These are phyloP conservation scores for Gigaspora rosea DNA, from an alignment of 192 early-diverging fungal species.

Conservation along the genomic window DNA sequence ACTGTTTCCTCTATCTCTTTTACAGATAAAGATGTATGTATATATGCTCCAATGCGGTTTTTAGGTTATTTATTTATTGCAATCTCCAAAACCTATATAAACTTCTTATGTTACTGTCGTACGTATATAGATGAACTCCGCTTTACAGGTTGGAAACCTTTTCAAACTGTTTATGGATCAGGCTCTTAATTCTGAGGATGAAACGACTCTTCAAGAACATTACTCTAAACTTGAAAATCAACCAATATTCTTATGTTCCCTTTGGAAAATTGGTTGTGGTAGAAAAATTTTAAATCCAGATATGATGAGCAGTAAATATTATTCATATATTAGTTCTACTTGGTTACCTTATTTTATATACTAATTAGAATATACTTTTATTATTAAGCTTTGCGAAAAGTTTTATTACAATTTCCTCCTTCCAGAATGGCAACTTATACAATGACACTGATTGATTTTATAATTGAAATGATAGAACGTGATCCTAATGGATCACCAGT, in stretches of 20 bases:
- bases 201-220: constrained; percentile 44
- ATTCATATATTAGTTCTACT: neutral
- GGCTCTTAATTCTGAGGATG: neutral
- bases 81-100: neutral
- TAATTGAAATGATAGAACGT: constrained; percentile 47
- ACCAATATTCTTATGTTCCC: constrained; percentile 62
- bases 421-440: constrained; percentile 72
- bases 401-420: constrained; percentile 68
- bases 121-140: constrained; percentile 1
- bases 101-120: neutral
- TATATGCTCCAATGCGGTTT: neutral
- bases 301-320: constrained; percentile 13
- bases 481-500: constrained; percentile 12
- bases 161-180: constrained; percentile 5
- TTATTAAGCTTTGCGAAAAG: constrained; percentile 54
- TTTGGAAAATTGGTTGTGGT: constrained; percentile 61
- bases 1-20: constrained; percentile 28
- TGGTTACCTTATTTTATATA: neutral
- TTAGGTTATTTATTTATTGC: no score
- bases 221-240: constrained; percentile 65
- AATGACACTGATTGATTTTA: constrained; percentile 66
- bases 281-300: constrained; percentile 33
- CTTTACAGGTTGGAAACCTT: constrained; percentile 8
- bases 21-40: constrained; percentile 18
- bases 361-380: neutral